phyloP scores from a whole-genome alignment of 2,329 filamentous ascomycete genomes.

The Paecilomyces sp. region DNA sequence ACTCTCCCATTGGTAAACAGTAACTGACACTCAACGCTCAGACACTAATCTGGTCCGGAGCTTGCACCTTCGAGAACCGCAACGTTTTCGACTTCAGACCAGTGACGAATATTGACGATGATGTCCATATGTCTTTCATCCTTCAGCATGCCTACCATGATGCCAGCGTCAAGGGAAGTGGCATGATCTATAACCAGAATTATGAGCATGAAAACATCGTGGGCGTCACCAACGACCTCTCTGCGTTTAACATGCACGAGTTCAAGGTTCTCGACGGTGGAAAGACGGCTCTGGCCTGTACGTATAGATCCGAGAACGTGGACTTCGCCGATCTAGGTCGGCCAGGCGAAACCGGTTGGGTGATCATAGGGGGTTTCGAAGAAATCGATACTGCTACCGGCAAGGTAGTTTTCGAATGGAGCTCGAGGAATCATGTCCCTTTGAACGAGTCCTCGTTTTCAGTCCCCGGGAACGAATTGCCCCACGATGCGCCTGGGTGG shows the following conservation, averaged over 20 bases:
- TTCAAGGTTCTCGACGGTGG: conserved; percentile 31
- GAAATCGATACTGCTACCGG: conserved; percentile 30
- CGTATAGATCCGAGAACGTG: conserved; percentile 15
- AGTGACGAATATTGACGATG: background rate
- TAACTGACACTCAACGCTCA: background rate
- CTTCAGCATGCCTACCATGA: conserved; percentile 12
- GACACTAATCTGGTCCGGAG: background rate
- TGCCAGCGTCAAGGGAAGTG: conserved; percentile 26
- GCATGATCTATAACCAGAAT: conserved; percentile 41
- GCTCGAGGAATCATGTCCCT: conserved; percentile 22
- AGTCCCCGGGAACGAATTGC: conserved; percentile 11
- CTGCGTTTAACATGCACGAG: conserved; percentile 34
- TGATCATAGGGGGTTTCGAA: conserved; percentile 28
- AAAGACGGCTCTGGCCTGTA: conserved; percentile 24
- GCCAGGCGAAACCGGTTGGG: conserved; percentile 19
- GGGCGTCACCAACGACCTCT: conserved; percentile 17
- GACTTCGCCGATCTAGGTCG: conserved; percentile 23
- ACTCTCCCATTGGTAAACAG: background rate
- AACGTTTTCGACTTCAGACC: background rate
- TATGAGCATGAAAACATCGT: conserved; percentile 39
- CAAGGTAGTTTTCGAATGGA: conserved; percentile 30
- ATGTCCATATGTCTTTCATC: background rate
- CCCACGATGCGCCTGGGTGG: background rate
- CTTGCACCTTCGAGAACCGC: background rate
- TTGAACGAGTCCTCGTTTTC: conserved; percentile 22